These are phyloP conservation scores for Microbotryum scabiosae DNA, from an alignment of 1,284 basidiomycete species.

Conservation along the genomic window DNA sequence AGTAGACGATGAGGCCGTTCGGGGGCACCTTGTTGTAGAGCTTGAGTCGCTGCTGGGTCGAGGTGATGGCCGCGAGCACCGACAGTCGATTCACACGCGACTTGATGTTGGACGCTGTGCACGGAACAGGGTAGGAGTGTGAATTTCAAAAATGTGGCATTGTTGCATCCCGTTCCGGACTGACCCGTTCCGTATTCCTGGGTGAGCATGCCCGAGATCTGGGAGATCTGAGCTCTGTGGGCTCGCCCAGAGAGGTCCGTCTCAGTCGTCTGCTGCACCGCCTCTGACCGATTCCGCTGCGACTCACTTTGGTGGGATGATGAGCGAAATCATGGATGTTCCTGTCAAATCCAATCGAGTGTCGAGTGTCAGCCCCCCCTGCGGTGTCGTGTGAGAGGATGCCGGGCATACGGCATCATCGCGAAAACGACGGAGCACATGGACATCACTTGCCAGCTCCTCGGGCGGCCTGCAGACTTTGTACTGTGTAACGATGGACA, in stretches of 20 bases:
- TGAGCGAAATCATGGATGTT: slow-evolving; percentile 98
- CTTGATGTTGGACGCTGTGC: slow-evolving; percentile 98
- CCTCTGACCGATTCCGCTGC: background rate
- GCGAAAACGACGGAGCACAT: no score
- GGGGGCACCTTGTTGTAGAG: slow-evolving; percentile 92
- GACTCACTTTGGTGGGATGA: slow-evolving; percentile 78
- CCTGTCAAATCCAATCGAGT: slow-evolving; percentile 43
- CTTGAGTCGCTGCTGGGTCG: slow-evolving; percentile 97
- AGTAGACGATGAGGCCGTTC: slow-evolving; percentile 86
- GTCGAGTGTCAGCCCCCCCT: no score
- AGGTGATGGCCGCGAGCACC: slow-evolving; percentile 94
- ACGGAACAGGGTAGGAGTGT: background rate
- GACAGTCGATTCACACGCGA: slow-evolving; percentile 97
- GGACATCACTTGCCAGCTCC: slow-evolving; percentile 51
- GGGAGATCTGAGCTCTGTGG: slow-evolving; percentile 78
- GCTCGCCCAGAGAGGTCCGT: background rate
- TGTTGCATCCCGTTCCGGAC: no score
- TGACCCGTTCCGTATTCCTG: slow-evolving; percentile 69
- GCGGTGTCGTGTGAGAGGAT: no score
- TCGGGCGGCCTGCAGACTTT: slow-evolving; percentile 57
- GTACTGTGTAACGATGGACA: slow-evolving; percentile 7
- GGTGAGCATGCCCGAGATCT: slow-evolving; percentile 88
- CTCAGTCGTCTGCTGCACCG: background rate
- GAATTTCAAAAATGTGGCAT: no score
- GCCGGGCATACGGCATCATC: no score